Conservation (phyloP, 164 flowering plant genomes). For the Stephania japonica region DNA sequence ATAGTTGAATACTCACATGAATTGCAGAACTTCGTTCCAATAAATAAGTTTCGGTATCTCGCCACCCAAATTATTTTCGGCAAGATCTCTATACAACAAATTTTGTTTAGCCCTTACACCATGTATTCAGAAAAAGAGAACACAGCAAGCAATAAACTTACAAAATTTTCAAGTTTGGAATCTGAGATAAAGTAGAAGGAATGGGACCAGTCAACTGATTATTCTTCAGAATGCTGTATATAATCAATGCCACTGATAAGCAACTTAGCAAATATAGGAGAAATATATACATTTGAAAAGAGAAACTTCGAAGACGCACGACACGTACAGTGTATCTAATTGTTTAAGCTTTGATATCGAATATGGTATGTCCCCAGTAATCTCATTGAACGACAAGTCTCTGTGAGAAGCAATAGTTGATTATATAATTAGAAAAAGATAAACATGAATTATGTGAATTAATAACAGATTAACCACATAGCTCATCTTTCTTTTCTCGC, state of each 20-base stretch:
- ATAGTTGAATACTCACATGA: constrained; percentile 72
- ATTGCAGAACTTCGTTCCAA: constrained; percentile 96
- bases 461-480: neutral
- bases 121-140: neutral
- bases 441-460: neutral
- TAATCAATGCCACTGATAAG: neutral
- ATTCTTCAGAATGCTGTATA: constrained; percentile 55
- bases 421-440: neutral
- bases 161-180: constrained; percentile 90
- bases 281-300: neutral
- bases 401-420: constrained; percentile 22
- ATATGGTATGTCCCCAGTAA: constrained; percentile 78
- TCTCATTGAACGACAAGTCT: constrained; percentile 69
- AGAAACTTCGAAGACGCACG: neutral
- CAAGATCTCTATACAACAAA: constrained; percentile 58
- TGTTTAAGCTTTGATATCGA: constrained; percentile 84
- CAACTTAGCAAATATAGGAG: neutral
- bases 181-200: constrained; percentile 91
- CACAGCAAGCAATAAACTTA: constrained; percentile 28
- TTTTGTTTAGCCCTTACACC: neutral
- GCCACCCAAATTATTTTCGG: constrained; percentile 75
- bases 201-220: constrained; percentile 89
- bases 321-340: constrained; percentile 56
- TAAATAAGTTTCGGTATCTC: constrained; percentile 94
- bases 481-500: neutral